Evolutionary conservation across 805 yeast species (phyloP).

Genomic region (Wickerhamiella dianesei): DNA sequence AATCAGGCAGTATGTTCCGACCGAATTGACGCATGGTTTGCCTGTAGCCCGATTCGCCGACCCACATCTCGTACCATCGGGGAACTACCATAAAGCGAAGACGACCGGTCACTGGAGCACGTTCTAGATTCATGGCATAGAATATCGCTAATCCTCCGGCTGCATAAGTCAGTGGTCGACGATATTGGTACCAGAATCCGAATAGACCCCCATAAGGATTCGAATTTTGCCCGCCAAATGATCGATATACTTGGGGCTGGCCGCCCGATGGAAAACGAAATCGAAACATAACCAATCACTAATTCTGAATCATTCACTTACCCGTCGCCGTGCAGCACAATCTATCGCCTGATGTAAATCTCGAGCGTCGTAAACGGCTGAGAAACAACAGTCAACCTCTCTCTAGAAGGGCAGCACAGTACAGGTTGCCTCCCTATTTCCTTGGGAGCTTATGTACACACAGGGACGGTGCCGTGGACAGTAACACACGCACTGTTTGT

Average conservation of each 20-base stretch:
- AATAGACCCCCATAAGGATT: conserved; percentile 8
- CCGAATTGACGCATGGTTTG: conserved; percentile 45
- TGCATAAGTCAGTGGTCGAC: conserved; percentile 14
- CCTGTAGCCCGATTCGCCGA: conserved; percentile 53
- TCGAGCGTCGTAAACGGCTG: no score
- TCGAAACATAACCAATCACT: no score
- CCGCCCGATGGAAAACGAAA: background rate
- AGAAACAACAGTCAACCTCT: no score
- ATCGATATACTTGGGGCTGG: background rate
- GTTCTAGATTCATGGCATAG: conserved; percentile 46
- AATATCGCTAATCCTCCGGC: conserved; percentile 26
- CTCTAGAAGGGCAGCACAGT: no score
- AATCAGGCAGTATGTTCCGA: conserved; percentile 41
- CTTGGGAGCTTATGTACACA: no score
- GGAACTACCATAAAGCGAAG: conserved; percentile 60
- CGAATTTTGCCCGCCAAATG: background rate
- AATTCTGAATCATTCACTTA: conserved; percentile 24
- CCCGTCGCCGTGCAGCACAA: conserved; percentile 8
- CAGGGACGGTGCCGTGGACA: no score
- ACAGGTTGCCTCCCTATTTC: no score
- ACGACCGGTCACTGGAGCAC: conserved; percentile 72
- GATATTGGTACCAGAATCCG: conserved; percentile 6
- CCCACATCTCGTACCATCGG: conserved; percentile 42
- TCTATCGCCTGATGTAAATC: no score
- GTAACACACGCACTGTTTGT: no score